phyloP scores from a whole-genome alignment of 148 eudicot genomes.

The Camellia granthamiana region DNA sequence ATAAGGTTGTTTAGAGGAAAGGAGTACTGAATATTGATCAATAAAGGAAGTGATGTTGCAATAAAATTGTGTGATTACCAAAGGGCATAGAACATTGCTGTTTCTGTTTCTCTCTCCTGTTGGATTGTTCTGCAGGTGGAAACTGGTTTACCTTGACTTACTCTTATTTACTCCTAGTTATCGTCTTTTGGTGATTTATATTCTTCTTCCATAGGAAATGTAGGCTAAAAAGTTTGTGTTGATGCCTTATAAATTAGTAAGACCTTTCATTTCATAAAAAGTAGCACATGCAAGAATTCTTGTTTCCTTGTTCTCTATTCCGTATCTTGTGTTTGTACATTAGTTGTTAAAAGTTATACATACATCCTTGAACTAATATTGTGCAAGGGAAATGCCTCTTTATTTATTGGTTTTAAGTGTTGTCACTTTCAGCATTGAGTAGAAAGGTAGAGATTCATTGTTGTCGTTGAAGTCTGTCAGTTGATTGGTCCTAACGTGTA shows the following conservation, averaged over 20 bases:
- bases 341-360: not conserved
- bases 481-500: not conserved
- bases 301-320: not conserved
- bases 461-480: not conserved
- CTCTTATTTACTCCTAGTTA: not conserved
- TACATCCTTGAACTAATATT: not conserved
- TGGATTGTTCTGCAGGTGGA: not conserved
- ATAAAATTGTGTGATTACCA: not conserved
- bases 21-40: not conserved
- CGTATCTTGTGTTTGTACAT: not conserved
- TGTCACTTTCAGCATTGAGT: not conserved
- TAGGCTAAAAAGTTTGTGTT: not conserved
- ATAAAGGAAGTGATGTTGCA: not conserved
- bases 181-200: not conserved
- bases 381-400: not conserved
- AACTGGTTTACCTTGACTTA: not conserved
- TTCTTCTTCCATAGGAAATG: not conserved
- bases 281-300: not conserved
- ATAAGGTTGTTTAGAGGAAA: not conserved
- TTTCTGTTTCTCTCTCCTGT: not conserved
- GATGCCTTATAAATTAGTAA: not conserved
- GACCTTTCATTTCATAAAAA: not conserved
- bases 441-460: not conserved
- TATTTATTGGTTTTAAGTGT: not conserved
- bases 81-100: not conserved